Base-by-base conservation (phyloP, 2,329 filamentous ascomycete species). In the Penicillium sp. region DNA sequence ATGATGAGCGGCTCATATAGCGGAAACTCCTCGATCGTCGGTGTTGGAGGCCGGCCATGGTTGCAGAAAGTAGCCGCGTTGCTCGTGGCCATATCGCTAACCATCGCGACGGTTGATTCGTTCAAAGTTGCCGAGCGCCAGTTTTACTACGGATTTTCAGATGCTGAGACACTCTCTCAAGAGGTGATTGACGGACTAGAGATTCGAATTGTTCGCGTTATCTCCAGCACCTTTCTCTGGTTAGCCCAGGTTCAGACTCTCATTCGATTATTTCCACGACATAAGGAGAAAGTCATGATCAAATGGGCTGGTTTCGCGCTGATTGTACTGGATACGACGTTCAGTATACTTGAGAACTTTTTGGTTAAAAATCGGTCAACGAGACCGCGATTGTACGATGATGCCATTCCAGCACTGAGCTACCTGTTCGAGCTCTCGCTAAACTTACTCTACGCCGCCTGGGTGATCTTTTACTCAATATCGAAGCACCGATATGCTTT, bases 291-390 rank as follows among this genome's bases (percentile, higher is more conserved):
- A 69, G 83, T 97, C 36, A 87, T 97, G 52, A 98, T 98, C 70
- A 97, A 97, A 70, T 98, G 91, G 91, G 88, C 91, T 11, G 93
- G 91, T 1, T 96, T 97, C 61, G 89, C 86, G 3, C 78, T 98
- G 41, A 96, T 98, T 58, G 80, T 88, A 0, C 77, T 96, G 44
- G 91, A 97, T 62, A 83, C 91, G 29, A 81, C 90, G 8, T 98
- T 98, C 65, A 90, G 86, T 58, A 88, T 86, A 33, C 78, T 97
- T 43, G 94, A 96, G 72, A 93, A 86, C 57, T 97, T 97, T 59
- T 64, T 79, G 36, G 76, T 78, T 19, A 71, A 78, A 36, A 56
- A 53, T 4, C 58, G 58, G 11, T 59, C 56, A 7, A 64, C 64
- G 10, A 78, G 81, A 44, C 87, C 87, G 2, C 76, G 82, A 27